Base-by-base conservation (phyloP, 1,284 basidiomycete genomes). In the Heterobasidion occidentale region DNA sequence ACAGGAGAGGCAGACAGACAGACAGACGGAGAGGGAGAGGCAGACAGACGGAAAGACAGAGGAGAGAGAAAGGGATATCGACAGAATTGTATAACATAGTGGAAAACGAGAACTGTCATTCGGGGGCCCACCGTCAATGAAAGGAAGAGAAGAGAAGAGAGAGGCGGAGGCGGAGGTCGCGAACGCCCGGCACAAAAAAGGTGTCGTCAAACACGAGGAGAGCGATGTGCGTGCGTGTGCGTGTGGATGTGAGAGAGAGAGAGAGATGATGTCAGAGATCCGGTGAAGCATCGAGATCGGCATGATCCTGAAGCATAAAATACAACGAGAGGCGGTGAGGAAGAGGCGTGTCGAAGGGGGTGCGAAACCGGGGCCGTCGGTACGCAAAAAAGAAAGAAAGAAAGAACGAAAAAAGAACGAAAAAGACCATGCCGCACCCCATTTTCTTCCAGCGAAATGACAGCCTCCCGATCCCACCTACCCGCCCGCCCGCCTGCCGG, bases 261-360 rank as follows among this genome's bases (percentile, higher is more conserved):
- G 53, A 55, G 49, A 57, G 56, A 61, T 61, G 48, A 20, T 48
- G 54, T 27, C 34, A 60, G 56, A 60, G 61, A 61, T 64, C 68
- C 63, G 62, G 60, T 56, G 61, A 69, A 67, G 59, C 59, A 56
- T 68, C 63, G 62, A 17, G 19, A 17, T 17, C 27, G 27, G 12
- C n/a, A 4, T 72, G 65, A 68, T 67, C 73, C 71, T 54, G 54
- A 64, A 73, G 71, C 63, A 70, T 73, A 74, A 58, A 71, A 66
- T 74, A 75, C 71, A 75, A 50, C 52, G 49, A 54, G 42, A 47
- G 48, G 48, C 53, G 34, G 9, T 36, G n/a, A 48, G 57, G 17
- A 47, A 52, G 34, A 36, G 33, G 15, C 49, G 51, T n/a, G 27
- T 47, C 15, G 17, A 14, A 46, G 34, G 17, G 47, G 53, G 34